These are phyloP conservation scores for Cryptococcus floricola DNA, from an alignment of 1,284 basidiomycete species.

Conservation along the genomic window DNA sequence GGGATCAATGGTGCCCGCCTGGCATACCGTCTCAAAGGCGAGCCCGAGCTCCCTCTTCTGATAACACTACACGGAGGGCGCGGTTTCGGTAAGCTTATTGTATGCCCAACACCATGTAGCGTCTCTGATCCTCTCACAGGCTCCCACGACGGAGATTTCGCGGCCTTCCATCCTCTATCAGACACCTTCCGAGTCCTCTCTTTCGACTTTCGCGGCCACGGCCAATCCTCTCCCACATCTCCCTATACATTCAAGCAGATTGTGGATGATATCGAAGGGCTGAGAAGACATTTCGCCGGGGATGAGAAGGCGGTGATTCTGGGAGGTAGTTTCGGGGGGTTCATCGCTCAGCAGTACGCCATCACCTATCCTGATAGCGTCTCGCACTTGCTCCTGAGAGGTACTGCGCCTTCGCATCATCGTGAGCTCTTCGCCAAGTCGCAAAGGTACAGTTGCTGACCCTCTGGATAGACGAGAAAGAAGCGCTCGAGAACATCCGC, in stretches of 20 bases:
- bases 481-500: constrained; percentile 15
- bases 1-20: constrained; percentile 18
- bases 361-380: constrained; percentile 16
- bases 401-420: constrained; percentile 22
- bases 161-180: constrained; percentile 11
- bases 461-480: constrained; percentile 15
- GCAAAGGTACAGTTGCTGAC: background rate
- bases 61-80: constrained; percentile 2
- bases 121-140: constrained; percentile 9
- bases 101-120: background rate
- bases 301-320: constrained; percentile 12
- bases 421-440: constrained; percentile 8
- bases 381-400: constrained; percentile 14
- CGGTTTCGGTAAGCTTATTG: too few species aligned
- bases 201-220: constrained; percentile 20
- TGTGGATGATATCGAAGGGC: constrained; percentile 19
- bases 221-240: constrained; percentile 16
- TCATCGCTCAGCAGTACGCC: constrained; percentile 21
- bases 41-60: constrained; percentile 8
- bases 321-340: constrained; percentile 24
- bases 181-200: constrained; percentile 12
- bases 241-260: constrained; percentile 20
- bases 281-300: constrained; percentile 9
- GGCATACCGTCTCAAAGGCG: constrained; percentile 14
- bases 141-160: constrained; percentile 17